These are phyloP conservation scores for Talaromyces verruculosus DNA, from an alignment of 2,329 filamentous ascomycete genomes.

Conservation along the genomic window DNA sequence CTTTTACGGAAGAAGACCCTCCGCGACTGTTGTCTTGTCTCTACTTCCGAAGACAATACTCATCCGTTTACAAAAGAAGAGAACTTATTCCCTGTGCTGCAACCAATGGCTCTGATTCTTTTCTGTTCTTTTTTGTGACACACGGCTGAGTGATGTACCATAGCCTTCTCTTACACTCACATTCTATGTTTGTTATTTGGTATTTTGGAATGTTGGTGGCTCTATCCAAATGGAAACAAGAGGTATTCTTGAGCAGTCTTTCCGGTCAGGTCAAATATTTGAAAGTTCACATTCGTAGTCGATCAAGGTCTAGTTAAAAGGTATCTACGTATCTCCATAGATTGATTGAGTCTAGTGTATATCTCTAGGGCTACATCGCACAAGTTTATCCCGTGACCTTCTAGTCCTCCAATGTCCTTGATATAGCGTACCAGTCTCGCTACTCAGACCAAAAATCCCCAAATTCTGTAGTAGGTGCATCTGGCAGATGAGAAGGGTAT, in stretches of 20 bases:
- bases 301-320: background rate
- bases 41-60: background rate
- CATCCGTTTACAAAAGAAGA: background rate
- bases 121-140: background rate
- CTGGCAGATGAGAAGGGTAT: too few species aligned
- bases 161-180: background rate
- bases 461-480: too few species aligned
- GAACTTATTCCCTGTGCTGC: background rate
- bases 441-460: background rate
- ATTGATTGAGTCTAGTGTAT: background rate
- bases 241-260: background rate
- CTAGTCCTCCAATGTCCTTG: background rate
- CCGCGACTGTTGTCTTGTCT: background rate
- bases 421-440: background rate
- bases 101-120: background rate
- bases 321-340: too few species aligned
- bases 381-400: too few species aligned
- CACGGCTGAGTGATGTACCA: slow-evolving; percentile 9
- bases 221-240: background rate
- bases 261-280: background rate
- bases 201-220: background rate
- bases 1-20: background rate
- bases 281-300: background rate
- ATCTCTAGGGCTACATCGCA: background rate
- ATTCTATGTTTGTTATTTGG: background rate